Evolutionary conservation across 306 rosid genomes (phyloP), one percentile per base, ranked within the genome.

Genomic region (Morella rubra): DNA sequence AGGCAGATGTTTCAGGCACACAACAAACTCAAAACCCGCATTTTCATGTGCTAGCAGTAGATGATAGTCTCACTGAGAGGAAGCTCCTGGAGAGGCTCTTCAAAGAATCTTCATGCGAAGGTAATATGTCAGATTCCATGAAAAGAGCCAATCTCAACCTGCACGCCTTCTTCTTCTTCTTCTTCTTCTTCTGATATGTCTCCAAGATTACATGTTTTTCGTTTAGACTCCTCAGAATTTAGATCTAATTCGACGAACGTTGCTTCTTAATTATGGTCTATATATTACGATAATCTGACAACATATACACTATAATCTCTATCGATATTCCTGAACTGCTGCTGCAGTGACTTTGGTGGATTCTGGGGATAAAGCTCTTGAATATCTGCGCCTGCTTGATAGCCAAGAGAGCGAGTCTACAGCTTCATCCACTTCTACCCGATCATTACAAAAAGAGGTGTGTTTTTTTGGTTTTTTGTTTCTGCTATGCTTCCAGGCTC

Each of bases 21-120:
- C 58, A 73, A 32, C 71, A 62, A 32, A 40, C 76, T 5, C 54
- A 83, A 64, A 32, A 85, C 16, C 85, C 87, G 24, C 89, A 91
- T 91, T 96, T 96, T 80, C 99, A 96, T 87, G 99, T 96, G 27
- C 62, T 92, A 77, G 99, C 99, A 3, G 99, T 96, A 16, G 99
- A 96, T 67, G 99, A 96, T 46, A 92, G 91, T 73, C 79, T 87
- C 32, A 82, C 79, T 5, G 99, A 96, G 73, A 88, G 90, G 82
- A 96, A 88, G 84, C 87, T 96, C 73, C 69, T 96, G 81, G 93
- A 92, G 88, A 96, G 84, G 87, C 98, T 96, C 54, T 91, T 96
- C 11, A 85, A 74, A 77, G 86, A 74, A 74, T 92, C 96, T 78
- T 89, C 97, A 50, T 96, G 87, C 83, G 84, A 86, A 89, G 99